Percentiles rank a stretch among this genome's conserved stretches.
These are phyloP conservation scores for Oxytropis ochrocephala DNA, from an alignment of 306 rosid species.

Conservation along the genomic window DNA sequence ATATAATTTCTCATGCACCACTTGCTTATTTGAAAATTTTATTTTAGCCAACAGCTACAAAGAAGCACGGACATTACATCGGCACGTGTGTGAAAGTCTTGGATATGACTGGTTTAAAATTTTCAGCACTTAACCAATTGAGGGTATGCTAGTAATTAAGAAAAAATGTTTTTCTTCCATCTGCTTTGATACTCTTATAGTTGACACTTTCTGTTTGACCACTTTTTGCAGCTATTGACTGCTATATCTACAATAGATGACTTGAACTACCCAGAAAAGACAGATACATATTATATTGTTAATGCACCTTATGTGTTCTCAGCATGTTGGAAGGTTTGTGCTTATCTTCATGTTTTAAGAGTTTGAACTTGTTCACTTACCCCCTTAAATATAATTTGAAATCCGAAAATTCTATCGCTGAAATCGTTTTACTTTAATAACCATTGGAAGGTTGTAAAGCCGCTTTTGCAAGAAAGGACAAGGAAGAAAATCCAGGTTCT, in stretches of 20 bases:
- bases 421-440: background rate
- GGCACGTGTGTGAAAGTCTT: conserved; percentile 83
- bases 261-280: conserved; percentile 97
- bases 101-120: conserved; percentile 92
- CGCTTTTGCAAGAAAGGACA: conserved; percentile 96
- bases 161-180: background rate
- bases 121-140: conserved; percentile 79
- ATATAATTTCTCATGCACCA: background rate
- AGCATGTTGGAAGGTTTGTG: conserved; percentile 98
- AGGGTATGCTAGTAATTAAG: conserved; percentile 43
- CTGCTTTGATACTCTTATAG: background rate
- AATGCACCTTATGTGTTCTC: conserved; percentile 87
- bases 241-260: conserved; percentile 85
- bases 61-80: conserved; percentile 62
- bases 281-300: conserved; percentile 79
- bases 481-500: conserved; percentile 83
- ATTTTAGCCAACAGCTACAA: conserved; percentile 64
- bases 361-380: background rate
- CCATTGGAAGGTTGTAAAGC: conserved; percentile 70
- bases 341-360: background rate
- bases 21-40: conserved; percentile 21
- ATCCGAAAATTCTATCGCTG: conserved; percentile 7
- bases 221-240: conserved; percentile 72
- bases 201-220: conserved; percentile 26
- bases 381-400: background rate